Conservation (phyloP, 2,329 filamentous ascomycete species). For the Penicillium freii region DNA sequence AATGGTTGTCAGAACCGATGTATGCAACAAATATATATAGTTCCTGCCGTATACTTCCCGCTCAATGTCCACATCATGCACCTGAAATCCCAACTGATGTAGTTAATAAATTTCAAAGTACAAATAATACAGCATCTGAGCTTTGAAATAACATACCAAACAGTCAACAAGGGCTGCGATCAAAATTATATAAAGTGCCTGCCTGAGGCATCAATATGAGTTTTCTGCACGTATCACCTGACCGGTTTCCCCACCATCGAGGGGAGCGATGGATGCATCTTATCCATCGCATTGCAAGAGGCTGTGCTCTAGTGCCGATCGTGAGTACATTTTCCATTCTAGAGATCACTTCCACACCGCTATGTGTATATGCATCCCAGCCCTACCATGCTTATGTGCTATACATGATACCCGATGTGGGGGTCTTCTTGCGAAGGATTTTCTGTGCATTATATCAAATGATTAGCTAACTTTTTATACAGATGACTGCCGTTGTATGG, state of each 20-base stretch:
- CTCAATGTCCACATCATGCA: background rate
- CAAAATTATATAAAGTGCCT: constrained; percentile 3
- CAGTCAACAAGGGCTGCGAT: background rate
- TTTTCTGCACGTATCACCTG: constrained; percentile 32
- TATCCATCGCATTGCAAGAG: constrained; percentile 22
- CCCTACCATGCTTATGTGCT: background rate
- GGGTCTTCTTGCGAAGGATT: background rate
- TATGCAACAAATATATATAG: background rate
- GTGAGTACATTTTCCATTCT: constrained; percentile 27
- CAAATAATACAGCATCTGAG: fast-evolving
- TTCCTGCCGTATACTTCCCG: background rate
- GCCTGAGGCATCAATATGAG: constrained; percentile 25
- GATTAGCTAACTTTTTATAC: constrained; percentile 21
- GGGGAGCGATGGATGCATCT: constrained; percentile 25
- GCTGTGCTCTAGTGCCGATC: constrained; percentile 32
- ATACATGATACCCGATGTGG: constrained; percentile 4
- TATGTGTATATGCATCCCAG: background rate
- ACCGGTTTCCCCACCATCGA: constrained; percentile 28
- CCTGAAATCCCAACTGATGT: background rate
- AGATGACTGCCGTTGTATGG: constrained; percentile 36
- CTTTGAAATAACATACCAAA: background rate
- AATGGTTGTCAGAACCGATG: background rate
- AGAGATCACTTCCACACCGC: background rate
- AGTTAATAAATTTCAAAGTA: background rate
- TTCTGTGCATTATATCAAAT: background rate